Evolutionary conservation across 805 yeast species (phyloP), one percentile per base, ranked within the genome.

Genomic region (Candida ponderosae): DNA sequence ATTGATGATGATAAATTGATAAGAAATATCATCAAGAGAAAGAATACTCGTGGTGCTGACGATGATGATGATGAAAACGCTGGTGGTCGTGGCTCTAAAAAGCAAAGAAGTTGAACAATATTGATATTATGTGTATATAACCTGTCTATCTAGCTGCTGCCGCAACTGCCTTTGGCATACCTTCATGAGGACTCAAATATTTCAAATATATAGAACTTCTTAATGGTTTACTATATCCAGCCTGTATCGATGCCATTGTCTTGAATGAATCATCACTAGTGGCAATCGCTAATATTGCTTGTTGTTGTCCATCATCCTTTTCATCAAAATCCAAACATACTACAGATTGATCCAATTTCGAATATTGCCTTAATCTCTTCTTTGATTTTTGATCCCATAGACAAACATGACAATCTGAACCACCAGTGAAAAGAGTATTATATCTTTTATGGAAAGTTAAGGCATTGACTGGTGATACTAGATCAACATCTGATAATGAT

Each of bases 311-410:
- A 5, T 51, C 44, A 1, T 61, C 65, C 14, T 47, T 46, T 14
- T 52, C 34, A 18, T 54, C 66, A 29, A 68, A 45, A 29, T 57
- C 71, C 34, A 73, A 36, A 21, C 61, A 52, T 31, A 68, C 66
- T 4, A 73, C 67, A 28, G 73, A 62, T n/a, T 57, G 58, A 2
- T 65, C 69, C 16, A 67, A 51, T 24, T 70, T 66, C 0, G 88
- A 80, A 59, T 76, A 78, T 38, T 79, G 82, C 57, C 79, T 79
- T 38, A 89, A 69, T 44, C 96, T 72, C 53, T 82, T 87, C 53
- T 79, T 74, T 21, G 89, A 75, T 41, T 77, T 82, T 54, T 86
- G 79, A 55, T 88, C 96, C 97, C 97, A 90, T 54, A 81, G 71
- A 48, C 86, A 79, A 50, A 88, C 81, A 32, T 84, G 72, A 10